Conservation (phyloP, 805 yeast species). For the Kuraishia floccosa region DNA sequence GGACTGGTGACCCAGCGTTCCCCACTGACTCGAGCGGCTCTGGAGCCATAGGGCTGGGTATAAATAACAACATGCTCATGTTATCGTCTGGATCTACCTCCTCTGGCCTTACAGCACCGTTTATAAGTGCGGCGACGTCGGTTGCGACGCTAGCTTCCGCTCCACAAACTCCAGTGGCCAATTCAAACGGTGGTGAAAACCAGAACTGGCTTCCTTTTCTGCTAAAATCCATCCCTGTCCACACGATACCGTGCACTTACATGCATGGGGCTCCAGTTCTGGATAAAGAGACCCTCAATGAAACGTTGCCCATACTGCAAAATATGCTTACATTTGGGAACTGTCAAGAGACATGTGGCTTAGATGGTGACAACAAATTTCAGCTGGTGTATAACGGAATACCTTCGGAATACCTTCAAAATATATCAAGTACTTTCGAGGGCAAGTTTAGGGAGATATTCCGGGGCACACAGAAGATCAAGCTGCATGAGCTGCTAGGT, state of each 20-base stretch:
- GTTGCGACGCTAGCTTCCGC: too few species aligned
- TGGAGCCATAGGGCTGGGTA: background rate
- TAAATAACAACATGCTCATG: too few species aligned
- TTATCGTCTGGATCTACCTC: too few species aligned
- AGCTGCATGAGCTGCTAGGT: conserved; percentile 11
- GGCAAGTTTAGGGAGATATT: conserved; percentile 5
- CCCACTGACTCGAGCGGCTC: background rate
- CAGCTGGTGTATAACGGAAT: too few species aligned
- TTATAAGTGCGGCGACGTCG: too few species aligned
- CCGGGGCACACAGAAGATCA: conserved; percentile 14
- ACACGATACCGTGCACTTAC: conserved; percentile 48
- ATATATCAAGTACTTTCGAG: too few species aligned
- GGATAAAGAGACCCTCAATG: conserved; percentile 7
- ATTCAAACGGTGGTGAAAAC: conserved; percentile 10
- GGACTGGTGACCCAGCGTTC: too few species aligned
- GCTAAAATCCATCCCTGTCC: conserved; percentile 49
- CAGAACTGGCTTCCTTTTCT: conserved; percentile 63
- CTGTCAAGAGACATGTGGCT: too few species aligned
- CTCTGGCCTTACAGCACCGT: too few species aligned
- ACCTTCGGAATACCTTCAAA: too few species aligned
- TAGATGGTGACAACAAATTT: too few species aligned
- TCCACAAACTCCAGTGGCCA: too few species aligned
- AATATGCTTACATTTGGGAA: conserved; percentile 16
- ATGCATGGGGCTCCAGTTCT: conserved; percentile 23
- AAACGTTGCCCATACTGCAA: conserved; percentile 18